Percentiles rank a stretch among this genome's conserved stretches.
Conservation (phyloP, 2,329 filamentous ascomycete genomes). For the Penicillium hesseltinei region DNA sequence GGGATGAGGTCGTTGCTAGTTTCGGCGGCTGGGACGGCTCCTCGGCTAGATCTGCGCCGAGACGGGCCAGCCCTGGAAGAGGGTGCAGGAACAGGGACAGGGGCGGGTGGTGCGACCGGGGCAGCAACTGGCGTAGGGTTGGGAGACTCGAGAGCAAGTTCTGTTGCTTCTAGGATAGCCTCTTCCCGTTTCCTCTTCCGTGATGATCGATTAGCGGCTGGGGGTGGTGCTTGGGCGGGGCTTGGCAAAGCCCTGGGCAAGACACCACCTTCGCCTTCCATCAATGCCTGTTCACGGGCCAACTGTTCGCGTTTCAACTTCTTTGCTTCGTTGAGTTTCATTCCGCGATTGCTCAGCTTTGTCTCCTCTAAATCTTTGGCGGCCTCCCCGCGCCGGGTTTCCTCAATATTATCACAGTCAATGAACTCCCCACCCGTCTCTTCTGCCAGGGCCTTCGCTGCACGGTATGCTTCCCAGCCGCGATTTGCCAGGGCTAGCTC, state of each 20-base stretch:
- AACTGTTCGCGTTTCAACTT: slow-evolving; percentile 58
- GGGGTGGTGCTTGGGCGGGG: slow-evolving; percentile 22
- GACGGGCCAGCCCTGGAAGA: slow-evolving; percentile 21
- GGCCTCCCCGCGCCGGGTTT: slow-evolving; percentile 43
- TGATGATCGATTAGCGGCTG: slow-evolving; percentile 24
- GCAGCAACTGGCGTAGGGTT: neutral
- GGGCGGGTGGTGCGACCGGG: slow-evolving; percentile 1
- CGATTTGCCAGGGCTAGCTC: slow-evolving; percentile 61
- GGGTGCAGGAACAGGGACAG: neutral
- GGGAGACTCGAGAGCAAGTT: neutral
- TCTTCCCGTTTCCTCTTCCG: slow-evolving; percentile 58
- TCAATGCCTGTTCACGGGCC: slow-evolving; percentile 36
- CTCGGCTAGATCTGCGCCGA: slow-evolving; percentile 39
- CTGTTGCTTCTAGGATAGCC: slow-evolving; percentile 32
- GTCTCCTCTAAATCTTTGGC: slow-evolving; percentile 46
- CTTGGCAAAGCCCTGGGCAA: slow-evolving; percentile 2
- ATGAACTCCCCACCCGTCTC: slow-evolving; percentile 55
- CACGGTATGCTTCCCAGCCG: slow-evolving; percentile 50
- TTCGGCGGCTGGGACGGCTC: slow-evolving; percentile 39
- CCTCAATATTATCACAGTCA: slow-evolving; percentile 52
- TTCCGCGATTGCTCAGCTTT: slow-evolving; percentile 57
- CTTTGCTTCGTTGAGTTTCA: slow-evolving; percentile 61
- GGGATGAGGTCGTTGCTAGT: slow-evolving; percentile 34
- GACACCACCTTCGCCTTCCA: slow-evolving; percentile 10
- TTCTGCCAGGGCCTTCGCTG: slow-evolving; percentile 52